Percentiles rank a stretch among this genome's conserved stretches.
phyloP scores from a whole-genome alignment of 1,139 yeast genomes.

The Kodamaea arcana region DNA sequence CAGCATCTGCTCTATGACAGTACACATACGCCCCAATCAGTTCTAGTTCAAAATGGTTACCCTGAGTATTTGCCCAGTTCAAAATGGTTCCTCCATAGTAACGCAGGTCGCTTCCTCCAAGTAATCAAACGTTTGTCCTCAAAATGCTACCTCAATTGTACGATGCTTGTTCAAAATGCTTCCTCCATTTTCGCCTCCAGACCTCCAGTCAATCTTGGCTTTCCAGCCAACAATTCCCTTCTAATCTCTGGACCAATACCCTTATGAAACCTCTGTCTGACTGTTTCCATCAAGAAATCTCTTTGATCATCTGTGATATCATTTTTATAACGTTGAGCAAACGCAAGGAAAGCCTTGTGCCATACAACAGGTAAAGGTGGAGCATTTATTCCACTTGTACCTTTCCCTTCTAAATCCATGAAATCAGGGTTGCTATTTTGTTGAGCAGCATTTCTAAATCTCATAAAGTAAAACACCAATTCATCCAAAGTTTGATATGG shows the following conservation, averaged over 20 bases:
- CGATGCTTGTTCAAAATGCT: too few species aligned
- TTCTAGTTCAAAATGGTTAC: too few species aligned
- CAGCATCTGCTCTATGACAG: too few species aligned
- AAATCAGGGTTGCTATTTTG: slow-evolving; percentile 26
- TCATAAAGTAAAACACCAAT: slow-evolving; percentile 90
- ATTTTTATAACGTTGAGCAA: slow-evolving; percentile 93
- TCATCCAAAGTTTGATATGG: slow-evolving; percentile 97
- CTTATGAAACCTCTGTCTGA: slow-evolving; percentile 84
- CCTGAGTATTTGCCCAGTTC: too few species aligned
- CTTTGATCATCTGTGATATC: slow-evolving; percentile 97
- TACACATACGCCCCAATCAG: too few species aligned
- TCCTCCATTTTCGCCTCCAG: slow-evolving; percentile 38
- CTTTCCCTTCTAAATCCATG: slow-evolving; percentile 20
- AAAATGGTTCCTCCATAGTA: too few species aligned
- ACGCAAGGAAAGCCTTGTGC: slow-evolving; percentile 93
- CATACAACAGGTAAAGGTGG: slow-evolving; percentile 89
- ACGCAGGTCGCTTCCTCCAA: too few species aligned
- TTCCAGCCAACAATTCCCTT: slow-evolving; percentile 86
- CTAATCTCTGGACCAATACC: slow-evolving; percentile 92
- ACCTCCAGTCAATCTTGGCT: slow-evolving; percentile 33
- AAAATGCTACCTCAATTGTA: too few species aligned
- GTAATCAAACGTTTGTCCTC: too few species aligned
- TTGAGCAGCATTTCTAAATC: slow-evolving; percentile 61
- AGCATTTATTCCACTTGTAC: slow-evolving; percentile 17
- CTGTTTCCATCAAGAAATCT: slow-evolving; percentile 85